phyloP scores from a whole-genome alignment of 140 eudicot genomes.

The Anethum foeniculum region DNA sequence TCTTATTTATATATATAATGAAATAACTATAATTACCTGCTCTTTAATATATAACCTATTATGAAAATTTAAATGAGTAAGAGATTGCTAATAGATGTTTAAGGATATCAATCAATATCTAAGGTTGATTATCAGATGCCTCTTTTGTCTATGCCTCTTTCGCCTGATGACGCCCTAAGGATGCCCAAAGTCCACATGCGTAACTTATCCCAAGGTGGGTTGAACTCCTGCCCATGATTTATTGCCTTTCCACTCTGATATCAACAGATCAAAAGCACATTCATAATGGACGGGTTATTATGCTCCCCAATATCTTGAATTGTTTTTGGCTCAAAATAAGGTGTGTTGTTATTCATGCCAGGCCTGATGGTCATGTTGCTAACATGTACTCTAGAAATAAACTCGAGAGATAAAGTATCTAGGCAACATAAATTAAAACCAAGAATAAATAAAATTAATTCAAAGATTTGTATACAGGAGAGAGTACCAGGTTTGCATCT shows the following conservation, averaged over 20 bases:
- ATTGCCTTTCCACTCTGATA: neutral
- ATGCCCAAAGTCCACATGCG: neutral
- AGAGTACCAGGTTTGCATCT: constrained; percentile 13
- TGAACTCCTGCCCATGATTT: neutral
- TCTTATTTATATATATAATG: neutral
- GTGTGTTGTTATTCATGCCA: no score
- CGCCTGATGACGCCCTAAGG: no score
- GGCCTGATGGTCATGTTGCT: neutral
- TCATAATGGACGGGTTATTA: neutral
- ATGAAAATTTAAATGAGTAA: neutral
- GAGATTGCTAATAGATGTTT: neutral
- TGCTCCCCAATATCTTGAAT: neutral
- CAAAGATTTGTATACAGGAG: no score
- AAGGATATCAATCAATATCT: neutral
- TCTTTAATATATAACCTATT: neutral
- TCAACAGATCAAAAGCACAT: neutral
- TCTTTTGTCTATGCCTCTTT: no score
- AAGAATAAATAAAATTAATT: no score
- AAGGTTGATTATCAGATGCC: neutral
- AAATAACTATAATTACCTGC: neutral
- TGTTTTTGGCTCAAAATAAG: neutral
- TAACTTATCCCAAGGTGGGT: neutral
- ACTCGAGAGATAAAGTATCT: neutral
- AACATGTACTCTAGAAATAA: no score
- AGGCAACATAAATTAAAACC: neutral